Base-by-base conservation (phyloP, 2,329 filamentous ascomycete species). In the Fusarium pininemorale region DNA sequence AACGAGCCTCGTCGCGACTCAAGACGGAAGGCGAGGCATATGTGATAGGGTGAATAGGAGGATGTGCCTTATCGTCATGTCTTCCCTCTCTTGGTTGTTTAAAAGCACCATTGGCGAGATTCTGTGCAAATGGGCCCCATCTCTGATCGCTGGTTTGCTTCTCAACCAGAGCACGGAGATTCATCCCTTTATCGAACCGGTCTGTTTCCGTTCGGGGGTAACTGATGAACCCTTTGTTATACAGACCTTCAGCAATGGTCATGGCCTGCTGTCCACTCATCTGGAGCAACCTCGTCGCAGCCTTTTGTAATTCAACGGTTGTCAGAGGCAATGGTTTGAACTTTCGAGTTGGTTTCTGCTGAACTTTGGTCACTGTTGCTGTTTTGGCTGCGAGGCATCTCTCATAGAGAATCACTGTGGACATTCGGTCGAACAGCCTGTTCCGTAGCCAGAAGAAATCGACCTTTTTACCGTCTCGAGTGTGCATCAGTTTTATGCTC, bases 191-290 rank as follows among this genome's bases (percentile, higher is more conserved):
- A 79, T 98, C 95, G 79, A 98, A 99, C 38, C 96, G 93, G 81
- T 99, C 96, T 0, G 96, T 99, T 82, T 99, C 96, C 0, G 96
- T 99, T 82, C 96, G 91, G 3, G 96, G 96, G 82, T 99, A 99
- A 82, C 95, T 98, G 83, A 99, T 98, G 83, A 95, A 98, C 0
- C 96, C 96, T 81, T 93, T 95, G 54, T 95, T 95, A 85, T 99
- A 99, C 5, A 99, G 89, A 10, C 87, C 86, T 82, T 99, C 96
- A 9, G 96, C 96, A 30, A 92, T 87, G 55, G 88, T 92, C 95
- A 99, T 98, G 50, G 97, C 94, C 68, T 92, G 89, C 77, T 97
- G 93, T 84, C 95, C 95, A 72, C 92, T 94, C 91, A 99, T 94
- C n/a, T 91, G 91, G 30, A 99, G 87, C 78, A 97, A 94, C 35